Evolutionary conservation across 805 yeast genomes (phyloP), one percentile per base, ranked within the genome.

Genomic region (Yarrowia sp.): DNA sequence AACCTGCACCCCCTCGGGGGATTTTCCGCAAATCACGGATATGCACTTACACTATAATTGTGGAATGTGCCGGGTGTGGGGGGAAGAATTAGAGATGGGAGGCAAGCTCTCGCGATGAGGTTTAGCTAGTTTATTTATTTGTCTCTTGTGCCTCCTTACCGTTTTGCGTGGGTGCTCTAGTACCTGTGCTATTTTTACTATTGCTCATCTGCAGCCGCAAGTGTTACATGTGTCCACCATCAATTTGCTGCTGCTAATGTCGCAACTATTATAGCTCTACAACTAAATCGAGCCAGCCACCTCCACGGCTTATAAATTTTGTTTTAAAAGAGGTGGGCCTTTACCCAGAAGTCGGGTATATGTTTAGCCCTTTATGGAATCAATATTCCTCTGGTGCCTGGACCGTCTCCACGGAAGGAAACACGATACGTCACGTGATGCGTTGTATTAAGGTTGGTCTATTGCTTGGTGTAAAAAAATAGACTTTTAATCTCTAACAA

Each of bases 21-120:
- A 51, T 51, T 36, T 51, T 51, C 58, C 58, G 58, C 58, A 38
- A 51, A 51, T 51, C 58, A 36, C 58, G 58, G 58, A 51, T 51
- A 51, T 51, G 58, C 58, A 51, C 58, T 1, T 51, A 51, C 58
- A 51, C 43, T 36, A 17, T 36, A 51, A 51, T 51, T 15, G 55
- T 35, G 55, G 55, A 48, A 48, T 48, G 55, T 48, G 10, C 8
- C 11, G 39, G 33, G 22, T 47, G 53, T 14, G 22, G 11, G 22
- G 31, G 53, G 9, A 2, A 31, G 28, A 28, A 4, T 11, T 31
- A 43, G 9, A 9, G 32, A 11, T 43, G 17, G 11, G 10, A 13
- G 13, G 17, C 7, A 15, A 10, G 45, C 7, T 18, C 31, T 17
- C 42, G 42, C 28, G 28, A 22, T 22, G 28, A 22, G 28, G 28